phyloP scores from a whole-genome alignment of 2,329 filamentous ascomycete species.

The Hypoxylon sp. region DNA sequence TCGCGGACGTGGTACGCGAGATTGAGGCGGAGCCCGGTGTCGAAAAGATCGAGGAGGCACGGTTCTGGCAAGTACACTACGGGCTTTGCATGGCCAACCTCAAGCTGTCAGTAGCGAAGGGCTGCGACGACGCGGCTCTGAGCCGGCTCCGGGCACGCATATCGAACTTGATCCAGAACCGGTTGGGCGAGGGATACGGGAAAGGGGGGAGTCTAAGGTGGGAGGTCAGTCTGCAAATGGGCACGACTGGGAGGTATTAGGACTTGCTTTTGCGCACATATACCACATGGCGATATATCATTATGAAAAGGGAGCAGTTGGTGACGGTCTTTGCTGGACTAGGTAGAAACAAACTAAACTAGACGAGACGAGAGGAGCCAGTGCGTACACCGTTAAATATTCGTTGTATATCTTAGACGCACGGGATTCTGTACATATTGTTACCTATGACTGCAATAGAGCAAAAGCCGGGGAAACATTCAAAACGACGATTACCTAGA shows the following conservation, averaged over 20 bases:
- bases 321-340: slow-evolving; percentile 11
- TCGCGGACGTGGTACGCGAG: slow-evolving; percentile 82
- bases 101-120: slow-evolving; percentile 77
- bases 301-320: background rate
- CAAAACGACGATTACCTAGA: slow-evolving; percentile 13
- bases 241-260: slow-evolving; percentile 47
- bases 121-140: slow-evolving; percentile 76
- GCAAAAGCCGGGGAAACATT: slow-evolving; percentile 2
- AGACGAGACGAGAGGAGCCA: slow-evolving; percentile 1
- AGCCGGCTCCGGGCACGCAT: slow-evolving; percentile 81
- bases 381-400: slow-evolving; percentile 17
- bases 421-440: slow-evolving; percentile 29
- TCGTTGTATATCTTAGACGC: slow-evolving; percentile 29
- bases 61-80: slow-evolving; percentile 99
- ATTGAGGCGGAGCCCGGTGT: slow-evolving; percentile 85
- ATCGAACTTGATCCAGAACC: slow-evolving; percentile 82
- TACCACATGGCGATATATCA: background rate
- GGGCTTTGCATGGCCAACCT: slow-evolving; percentile 96
- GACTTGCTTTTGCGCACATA: background rate
- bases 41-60: slow-evolving; percentile 84
- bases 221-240: slow-evolving; percentile 92
- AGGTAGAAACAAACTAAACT: slow-evolving; percentile 16
- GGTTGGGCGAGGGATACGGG: slow-evolving; percentile 89
- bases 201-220: slow-evolving; percentile 82
- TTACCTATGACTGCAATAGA: background rate